Evolutionary conservation across 179 eudicot species (phyloP).

Genomic region (Beta corolliflora): DNA sequence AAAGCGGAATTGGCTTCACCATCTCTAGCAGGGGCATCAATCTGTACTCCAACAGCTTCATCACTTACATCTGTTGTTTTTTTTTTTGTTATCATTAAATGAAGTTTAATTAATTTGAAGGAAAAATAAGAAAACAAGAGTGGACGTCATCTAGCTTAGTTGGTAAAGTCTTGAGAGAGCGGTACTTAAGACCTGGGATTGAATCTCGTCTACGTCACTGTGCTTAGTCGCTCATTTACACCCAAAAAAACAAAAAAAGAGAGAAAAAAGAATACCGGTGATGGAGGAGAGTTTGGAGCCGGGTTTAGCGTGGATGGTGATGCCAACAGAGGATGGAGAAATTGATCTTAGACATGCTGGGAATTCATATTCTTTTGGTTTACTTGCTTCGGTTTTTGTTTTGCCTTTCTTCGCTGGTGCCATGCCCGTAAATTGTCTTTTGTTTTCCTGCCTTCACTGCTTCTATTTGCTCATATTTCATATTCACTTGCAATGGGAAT

Average conservation of each 20-base stretch:
- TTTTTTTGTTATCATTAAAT: neutral
- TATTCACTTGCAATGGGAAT: too few relatives aligned
- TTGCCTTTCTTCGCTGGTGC: slow-evolving; percentile 76
- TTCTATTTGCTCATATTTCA: too few relatives aligned
- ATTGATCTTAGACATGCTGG: slow-evolving; percentile 67
- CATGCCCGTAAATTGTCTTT: slow-evolving; percentile 30
- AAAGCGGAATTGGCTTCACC: slow-evolving; percentile 96
- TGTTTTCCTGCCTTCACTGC: too few relatives aligned
- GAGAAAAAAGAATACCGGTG: slow-evolving; percentile 49
- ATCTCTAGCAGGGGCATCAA: slow-evolving; percentile 92
- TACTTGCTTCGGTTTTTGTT: slow-evolving; percentile 36
- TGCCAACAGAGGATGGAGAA: slow-evolving; percentile 73
- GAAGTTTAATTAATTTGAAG: neutral
- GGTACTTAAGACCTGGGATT: too few relatives aligned
- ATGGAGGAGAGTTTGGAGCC: slow-evolving; percentile 83
- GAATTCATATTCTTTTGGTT: slow-evolving; percentile 18
- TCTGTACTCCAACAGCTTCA: slow-evolving; percentile 91
- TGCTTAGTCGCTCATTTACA: too few relatives aligned
- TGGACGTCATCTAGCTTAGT: neutral
- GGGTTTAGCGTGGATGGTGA: slow-evolving; percentile 92
- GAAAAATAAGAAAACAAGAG: neutral
- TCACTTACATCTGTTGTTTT: slow-evolving; percentile 67
- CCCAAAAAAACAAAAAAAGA: neutral
- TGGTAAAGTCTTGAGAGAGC: neutral
- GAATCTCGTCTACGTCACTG: too few relatives aligned